Base-by-base conservation (phyloP, 257 asterid species). In the Solanum microdontum region DNA sequence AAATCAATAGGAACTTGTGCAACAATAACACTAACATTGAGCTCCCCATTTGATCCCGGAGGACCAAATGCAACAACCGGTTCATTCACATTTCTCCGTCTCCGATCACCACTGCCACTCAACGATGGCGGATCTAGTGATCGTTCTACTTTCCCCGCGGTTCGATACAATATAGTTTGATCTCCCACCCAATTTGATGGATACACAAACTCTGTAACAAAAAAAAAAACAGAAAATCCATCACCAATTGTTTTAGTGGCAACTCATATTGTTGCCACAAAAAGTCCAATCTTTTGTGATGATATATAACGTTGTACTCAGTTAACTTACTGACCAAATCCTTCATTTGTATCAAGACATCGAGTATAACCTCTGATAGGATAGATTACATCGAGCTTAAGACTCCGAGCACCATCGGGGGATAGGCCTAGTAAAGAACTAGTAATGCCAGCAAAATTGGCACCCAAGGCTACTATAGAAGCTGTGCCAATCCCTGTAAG, bases 131-230 rank as follows among this genome's bases (percentile, higher is more conserved):
- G 95, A 90, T 93, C 98, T 74, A 94, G 92, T n/a, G 96, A 92
- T 88, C 93, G 93, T 84, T 96, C 98, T 12, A 91, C 92, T 88
- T 92, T 94, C 74, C 93, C 95, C 5, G 99, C 99, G 17, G 98
- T 96, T 93, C 95, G 90, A 48, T 92, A 92, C 89, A 94, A 74
- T n/a, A 96, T 23, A 30, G 93, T 94, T 88, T 95, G 99, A 89
- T 95, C 98, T 85, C 99, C 99, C 85, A 95, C 91, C 98, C 99
- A 95, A 84, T 88, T 94, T 87, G 92, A 93, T 32, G 99, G 99
- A 86, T 96, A 94, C 10, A 94, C 87, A 90, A 96, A 96, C 88
- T 96, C 98, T 96, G 93, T 64, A 74, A 17, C 37, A 7, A 17
- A 5, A 11, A 30, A 23, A 48, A 15, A 55, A 14, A 48, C 0